Evolutionary conservation across 1,139 yeast species (phyloP).

Genomic region (Meyerozyma guilliermondii): DNA sequence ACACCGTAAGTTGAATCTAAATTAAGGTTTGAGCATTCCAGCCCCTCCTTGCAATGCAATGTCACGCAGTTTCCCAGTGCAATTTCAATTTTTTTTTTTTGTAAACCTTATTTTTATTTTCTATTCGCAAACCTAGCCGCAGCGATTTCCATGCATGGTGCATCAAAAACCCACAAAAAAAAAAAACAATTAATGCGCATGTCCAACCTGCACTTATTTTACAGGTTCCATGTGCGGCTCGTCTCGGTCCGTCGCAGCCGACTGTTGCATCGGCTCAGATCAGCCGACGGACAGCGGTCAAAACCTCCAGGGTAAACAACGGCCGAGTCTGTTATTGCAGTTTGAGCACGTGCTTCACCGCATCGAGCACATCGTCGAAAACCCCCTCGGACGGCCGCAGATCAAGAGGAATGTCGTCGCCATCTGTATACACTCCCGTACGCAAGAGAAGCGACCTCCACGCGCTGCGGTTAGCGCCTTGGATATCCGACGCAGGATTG

Average conservation of each 20-base stretch:
- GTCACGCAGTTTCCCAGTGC: too few relatives aligned
- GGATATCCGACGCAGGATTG: constrained; percentile 88
- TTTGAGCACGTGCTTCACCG: constrained; percentile 24
- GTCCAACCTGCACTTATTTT: not conserved
- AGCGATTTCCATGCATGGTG: not conserved
- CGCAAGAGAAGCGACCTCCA: constrained; percentile 83
- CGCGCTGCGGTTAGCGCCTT: constrained; percentile 81
- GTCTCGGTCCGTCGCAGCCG: not conserved
- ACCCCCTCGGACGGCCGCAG: constrained; percentile 43
- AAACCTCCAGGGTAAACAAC: not conserved
- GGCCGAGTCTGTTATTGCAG: not conserved
- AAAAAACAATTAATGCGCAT: not conserved
- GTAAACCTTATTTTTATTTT: not conserved
- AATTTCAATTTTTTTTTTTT: too few relatives aligned
- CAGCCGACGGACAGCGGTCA: not conserved
- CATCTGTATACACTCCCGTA: constrained; percentile 82
- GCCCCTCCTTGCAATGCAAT: too few relatives aligned
- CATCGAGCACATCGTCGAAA: constrained; percentile 44
- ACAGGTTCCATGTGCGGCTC: not conserved
- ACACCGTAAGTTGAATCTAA: too few relatives aligned
- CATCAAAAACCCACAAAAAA: not conserved
- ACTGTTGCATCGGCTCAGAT: not conserved
- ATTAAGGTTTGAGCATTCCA: too few relatives aligned
- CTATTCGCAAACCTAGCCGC: not conserved
- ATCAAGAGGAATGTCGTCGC: constrained; percentile 26